These are phyloP conservation scores for Claviceps quebecensis DNA, from an alignment of 2,329 filamentous ascomycete species.

Conservation along the genomic window DNA sequence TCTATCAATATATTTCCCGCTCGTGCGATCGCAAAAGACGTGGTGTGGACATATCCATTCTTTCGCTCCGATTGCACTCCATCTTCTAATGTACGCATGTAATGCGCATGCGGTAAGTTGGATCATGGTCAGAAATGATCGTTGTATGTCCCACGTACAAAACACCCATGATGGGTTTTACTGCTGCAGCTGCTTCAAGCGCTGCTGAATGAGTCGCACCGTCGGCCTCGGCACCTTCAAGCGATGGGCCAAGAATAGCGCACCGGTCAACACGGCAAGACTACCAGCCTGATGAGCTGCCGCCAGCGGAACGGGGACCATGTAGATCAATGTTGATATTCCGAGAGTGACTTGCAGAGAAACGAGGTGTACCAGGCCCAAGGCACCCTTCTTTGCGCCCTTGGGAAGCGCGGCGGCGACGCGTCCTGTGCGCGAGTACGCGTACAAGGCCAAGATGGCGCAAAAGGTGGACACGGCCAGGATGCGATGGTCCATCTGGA, in stretches of 20 bases:
- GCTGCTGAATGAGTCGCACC: constrained; percentile 43
- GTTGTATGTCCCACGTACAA: no score
- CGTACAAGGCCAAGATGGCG: constrained; percentile 62
- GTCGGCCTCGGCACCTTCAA: constrained; percentile 59
- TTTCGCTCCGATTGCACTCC: neutral
- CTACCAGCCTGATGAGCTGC: constrained; percentile 88
- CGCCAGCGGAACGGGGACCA: constrained; percentile 78
- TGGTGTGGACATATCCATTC: no score
- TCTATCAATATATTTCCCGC: no score
- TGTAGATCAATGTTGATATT: constrained; percentile 82
- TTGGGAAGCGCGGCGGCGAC: constrained; percentile 45
- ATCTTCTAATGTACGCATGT: neutral
- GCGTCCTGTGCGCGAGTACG: constrained; percentile 58
- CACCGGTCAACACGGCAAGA: constrained; percentile 70
- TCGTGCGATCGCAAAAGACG: no score
- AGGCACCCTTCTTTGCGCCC: constrained; percentile 52
- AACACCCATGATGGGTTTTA: no score
- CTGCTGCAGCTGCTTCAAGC: constrained; percentile 21
- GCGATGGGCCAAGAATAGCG: constrained; percentile 64
- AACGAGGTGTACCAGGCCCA: constrained; percentile 72
- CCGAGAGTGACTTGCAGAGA: constrained; percentile 72
- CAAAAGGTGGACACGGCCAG: constrained; percentile 82
- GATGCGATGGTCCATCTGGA: constrained; percentile 91
- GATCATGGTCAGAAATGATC: no score
- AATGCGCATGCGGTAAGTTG: no score